Percentiles rank a stretch among this genome's conserved stretches.
Evolutionary conservation across 2,329 filamentous ascomycete genomes (phyloP).

Genomic region (Fusarium anguioides): DNA sequence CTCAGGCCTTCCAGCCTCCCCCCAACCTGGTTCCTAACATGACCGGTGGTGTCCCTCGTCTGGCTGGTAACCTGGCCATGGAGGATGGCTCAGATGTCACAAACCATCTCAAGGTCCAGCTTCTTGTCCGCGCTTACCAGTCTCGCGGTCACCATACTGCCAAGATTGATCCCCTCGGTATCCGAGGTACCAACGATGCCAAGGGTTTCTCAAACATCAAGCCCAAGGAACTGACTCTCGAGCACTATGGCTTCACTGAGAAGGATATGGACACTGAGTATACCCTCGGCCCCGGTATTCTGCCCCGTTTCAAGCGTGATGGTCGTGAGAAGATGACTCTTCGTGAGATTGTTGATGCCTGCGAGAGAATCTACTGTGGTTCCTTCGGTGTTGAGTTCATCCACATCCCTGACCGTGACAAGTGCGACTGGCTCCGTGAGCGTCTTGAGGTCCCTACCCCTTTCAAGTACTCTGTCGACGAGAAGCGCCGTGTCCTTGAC

Average conservation of each 20-base stretch:
- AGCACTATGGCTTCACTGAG: slow-evolving; percentile 95
- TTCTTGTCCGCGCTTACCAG: slow-evolving; percentile 97
- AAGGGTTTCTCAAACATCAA: slow-evolving; percentile 88
- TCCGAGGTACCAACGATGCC: slow-evolving; percentile 69
- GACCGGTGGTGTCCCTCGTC: slow-evolving; percentile 78
- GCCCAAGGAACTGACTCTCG: slow-evolving; percentile 91
- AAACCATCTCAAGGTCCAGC: slow-evolving; percentile 97
- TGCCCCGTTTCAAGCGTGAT: slow-evolving; percentile 92
- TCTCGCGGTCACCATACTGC: slow-evolving; percentile 98
- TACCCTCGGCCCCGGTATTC: slow-evolving; percentile 89
- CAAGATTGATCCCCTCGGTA: slow-evolving; percentile 94
- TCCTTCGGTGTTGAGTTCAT: slow-evolving; percentile 99
- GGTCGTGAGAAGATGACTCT: slow-evolving; percentile 95
- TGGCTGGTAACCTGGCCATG: slow-evolving; percentile 75
- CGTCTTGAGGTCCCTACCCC: slow-evolving; percentile 93
- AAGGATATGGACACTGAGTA: slow-evolving; percentile 94
- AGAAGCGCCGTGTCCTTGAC: slow-evolving; percentile 97
- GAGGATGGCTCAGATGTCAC: slow-evolving; percentile 83
- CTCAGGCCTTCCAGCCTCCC: slow-evolving; percentile 95
- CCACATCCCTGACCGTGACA: slow-evolving; percentile 95
- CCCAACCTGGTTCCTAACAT: slow-evolving; percentile 89
- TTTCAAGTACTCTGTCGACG: slow-evolving; percentile 97
- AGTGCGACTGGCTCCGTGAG: slow-evolving; percentile 98
- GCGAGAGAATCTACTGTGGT: slow-evolving; percentile 96
- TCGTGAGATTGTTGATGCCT: slow-evolving; percentile 90